Conservation (phyloP, 108 stramenopile species). For the Asterionellopsis glacialis region DNA sequence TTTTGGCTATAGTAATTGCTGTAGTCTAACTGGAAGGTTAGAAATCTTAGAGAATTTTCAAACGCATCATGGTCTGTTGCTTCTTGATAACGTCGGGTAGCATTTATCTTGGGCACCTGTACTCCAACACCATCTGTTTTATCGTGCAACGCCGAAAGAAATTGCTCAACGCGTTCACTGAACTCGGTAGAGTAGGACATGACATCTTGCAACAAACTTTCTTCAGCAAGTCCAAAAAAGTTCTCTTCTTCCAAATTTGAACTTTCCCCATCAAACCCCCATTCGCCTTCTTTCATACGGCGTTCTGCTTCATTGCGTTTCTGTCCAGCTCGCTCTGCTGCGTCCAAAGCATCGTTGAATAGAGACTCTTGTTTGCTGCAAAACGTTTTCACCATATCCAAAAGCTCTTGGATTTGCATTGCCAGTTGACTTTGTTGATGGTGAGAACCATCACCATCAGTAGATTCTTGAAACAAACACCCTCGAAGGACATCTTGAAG, state of each 20-base stretch:
- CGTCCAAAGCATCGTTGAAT: constrained; percentile 55
- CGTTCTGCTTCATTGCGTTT: constrained; percentile 54
- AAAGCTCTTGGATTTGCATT: constrained; percentile 48
- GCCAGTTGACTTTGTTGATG: constrained; percentile 20
- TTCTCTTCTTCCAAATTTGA: constrained; percentile 50
- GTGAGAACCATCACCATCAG: constrained; percentile 16
- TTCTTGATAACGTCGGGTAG: constrained; percentile 13
- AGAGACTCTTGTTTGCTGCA: constrained; percentile 77
- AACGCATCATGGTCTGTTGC: constrained; percentile 35
- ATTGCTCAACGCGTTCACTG: constrained; percentile 39
- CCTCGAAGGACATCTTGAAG: constrained; percentile 76
- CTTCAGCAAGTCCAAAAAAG: constrained; percentile 67
- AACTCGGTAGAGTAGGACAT: constrained; percentile 40
- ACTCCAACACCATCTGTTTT: constrained; percentile 46
- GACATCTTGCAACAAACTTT: constrained; percentile 44
- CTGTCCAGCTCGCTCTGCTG: constrained; percentile 53
- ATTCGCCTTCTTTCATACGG: constrained; percentile 59
- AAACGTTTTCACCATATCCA: constrained; percentile 64
- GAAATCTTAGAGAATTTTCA: constrained; percentile 44
- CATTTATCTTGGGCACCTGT: constrained; percentile 14
- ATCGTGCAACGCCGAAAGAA: constrained; percentile 49
- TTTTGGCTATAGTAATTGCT: constrained; percentile 57
- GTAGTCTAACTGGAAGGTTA: constrained; percentile 81
- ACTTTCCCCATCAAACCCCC: constrained; percentile 71
- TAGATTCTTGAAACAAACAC: constrained; percentile 51